These are phyloP conservation scores for Fusarium protoensiforme DNA, from an alignment of 2,329 filamentous ascomycete species.

Conservation along the genomic window DNA sequence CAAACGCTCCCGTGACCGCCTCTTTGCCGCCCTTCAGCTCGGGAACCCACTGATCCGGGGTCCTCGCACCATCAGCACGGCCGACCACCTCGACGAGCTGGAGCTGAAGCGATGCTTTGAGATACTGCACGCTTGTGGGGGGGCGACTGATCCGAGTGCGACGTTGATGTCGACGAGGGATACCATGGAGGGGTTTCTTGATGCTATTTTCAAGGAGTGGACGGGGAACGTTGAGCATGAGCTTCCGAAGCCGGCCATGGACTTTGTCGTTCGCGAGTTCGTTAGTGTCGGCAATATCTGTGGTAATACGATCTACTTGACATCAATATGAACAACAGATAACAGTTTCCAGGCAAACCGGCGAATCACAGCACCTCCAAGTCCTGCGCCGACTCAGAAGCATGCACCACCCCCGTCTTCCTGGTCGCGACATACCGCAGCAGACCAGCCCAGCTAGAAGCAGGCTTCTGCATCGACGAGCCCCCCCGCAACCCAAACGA, in stretches of 20 bases:
- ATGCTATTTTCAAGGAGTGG: conserved; percentile 46
- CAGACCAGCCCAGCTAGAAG: conserved; percentile 41
- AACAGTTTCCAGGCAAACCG: conserved; percentile 25
- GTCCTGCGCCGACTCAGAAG: conserved; percentile 24
- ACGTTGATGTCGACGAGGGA: conserved; percentile 39
- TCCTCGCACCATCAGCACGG: conserved; percentile 33
- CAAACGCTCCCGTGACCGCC: conserved; percentile 27
- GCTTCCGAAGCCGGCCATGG: conserved; percentile 39
- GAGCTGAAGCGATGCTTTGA: conserved; percentile 47
- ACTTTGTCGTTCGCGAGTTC: conserved; percentile 44
- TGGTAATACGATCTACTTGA: conserved; percentile 29
- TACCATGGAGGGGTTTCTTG: conserved; percentile 48
- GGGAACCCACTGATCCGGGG: conserved; percentile 29
- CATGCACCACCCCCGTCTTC: conserved; percentile 36
- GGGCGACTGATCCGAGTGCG: conserved; percentile 39
- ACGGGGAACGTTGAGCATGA: conserved; percentile 11
- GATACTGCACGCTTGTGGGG: conserved; percentile 47
- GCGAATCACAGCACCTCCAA: conserved; percentile 18
- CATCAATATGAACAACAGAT: neutral
- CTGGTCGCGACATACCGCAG: conserved; percentile 43
- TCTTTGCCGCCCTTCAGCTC: conserved; percentile 42
- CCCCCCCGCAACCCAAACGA: conserved; percentile 10
- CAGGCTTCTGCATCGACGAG: conserved; percentile 42
- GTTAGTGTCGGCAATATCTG: conserved; percentile 43
- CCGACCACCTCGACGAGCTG: conserved; percentile 42